A percentile compares a stretch with the other conserved stretches of the same genome.
These are phyloP conservation scores for Calocera cornea DNA, from an alignment of 768 basidiomycete genomes.

Conservation along the genomic window DNA sequence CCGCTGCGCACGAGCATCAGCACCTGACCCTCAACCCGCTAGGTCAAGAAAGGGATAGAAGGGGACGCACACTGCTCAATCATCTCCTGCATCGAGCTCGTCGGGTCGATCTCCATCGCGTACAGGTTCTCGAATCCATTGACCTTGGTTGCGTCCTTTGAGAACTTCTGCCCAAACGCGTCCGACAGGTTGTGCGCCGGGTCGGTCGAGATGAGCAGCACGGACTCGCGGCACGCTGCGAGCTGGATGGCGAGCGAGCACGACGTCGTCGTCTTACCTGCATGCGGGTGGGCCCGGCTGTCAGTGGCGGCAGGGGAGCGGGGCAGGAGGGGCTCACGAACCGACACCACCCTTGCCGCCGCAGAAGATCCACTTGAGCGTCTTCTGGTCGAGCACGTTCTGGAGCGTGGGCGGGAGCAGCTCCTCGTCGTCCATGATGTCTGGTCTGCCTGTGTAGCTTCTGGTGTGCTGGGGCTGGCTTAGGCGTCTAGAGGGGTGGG, in stretches of 20 bases:
- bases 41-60: no score
- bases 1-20: constrained; percentile 15
- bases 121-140: constrained; percentile 93
- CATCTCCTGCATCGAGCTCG: constrained; percentile 97
- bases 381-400: constrained; percentile 85
- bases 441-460: no score
- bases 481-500: no score
- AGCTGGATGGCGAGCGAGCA: constrained; percentile 97
- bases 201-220: constrained; percentile 94
- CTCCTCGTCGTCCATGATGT: constrained; percentile 39
- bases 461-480: no score
- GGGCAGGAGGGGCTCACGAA: constrained; percentile 27
- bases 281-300: neutral
- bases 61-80: constrained; percentile 72
- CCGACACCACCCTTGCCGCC: constrained; percentile 99
- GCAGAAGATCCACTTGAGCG: constrained; percentile 97
- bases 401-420: constrained; percentile 74
- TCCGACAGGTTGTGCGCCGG: constrained; percentile 99
- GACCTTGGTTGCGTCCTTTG: constrained; percentile 95
- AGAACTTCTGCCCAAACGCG: constrained; percentile 97
- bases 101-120: constrained; percentile 99
- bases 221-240: constrained; percentile 80
- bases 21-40: no score
- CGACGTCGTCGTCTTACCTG: constrained; percentile 96
- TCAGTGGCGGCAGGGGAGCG: neutral